Conservation (phyloP, 495 filamentous ascomycete genomes). For the Massariosphaeria phaeospora region DNA sequence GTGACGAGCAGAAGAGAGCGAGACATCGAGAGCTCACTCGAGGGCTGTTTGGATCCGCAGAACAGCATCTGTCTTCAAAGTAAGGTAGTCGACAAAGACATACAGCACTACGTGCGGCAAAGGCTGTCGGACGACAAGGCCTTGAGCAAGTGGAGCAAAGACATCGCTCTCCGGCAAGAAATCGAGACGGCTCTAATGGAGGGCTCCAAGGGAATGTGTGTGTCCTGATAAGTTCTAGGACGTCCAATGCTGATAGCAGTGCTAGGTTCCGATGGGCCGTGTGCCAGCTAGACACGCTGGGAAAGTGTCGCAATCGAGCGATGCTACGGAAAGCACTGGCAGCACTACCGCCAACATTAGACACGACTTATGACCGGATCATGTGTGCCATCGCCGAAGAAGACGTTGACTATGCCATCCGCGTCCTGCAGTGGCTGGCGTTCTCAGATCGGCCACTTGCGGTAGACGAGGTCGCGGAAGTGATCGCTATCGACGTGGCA, state of each 20-base stretch:
- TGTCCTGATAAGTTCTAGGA: background rate
- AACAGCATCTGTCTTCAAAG: slow-evolving; percentile 18
- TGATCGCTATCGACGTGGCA: slow-evolving; percentile 7
- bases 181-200: slow-evolving; percentile 19
- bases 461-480: slow-evolving; percentile 11
- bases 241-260: background rate
- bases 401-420: slow-evolving; percentile 1
- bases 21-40: slow-evolving; percentile 24
- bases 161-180: slow-evolving; percentile 1
- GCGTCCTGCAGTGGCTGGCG: slow-evolving; percentile 12
- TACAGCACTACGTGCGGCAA: slow-evolving; percentile 24
- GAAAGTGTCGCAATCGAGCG: slow-evolving; percentile 2
- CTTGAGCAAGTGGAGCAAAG: slow-evolving; percentile 16
- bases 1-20: slow-evolving; percentile 27
- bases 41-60: background rate
- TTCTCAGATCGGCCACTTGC: slow-evolving; percentile 1
- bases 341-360: background rate
- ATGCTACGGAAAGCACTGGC: background rate
- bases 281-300: slow-evolving; percentile 9
- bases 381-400: slow-evolving; percentile 1
- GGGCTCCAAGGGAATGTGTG: slow-evolving; percentile 25
- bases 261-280: slow-evolving; percentile 13
- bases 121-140: slow-evolving; percentile 7
- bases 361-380: slow-evolving; percentile 17
- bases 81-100: slow-evolving; percentile 24